These are phyloP conservation scores for Boletus subparvulus DNA, from an alignment of 768 basidiomycete genomes.

Conservation along the genomic window DNA sequence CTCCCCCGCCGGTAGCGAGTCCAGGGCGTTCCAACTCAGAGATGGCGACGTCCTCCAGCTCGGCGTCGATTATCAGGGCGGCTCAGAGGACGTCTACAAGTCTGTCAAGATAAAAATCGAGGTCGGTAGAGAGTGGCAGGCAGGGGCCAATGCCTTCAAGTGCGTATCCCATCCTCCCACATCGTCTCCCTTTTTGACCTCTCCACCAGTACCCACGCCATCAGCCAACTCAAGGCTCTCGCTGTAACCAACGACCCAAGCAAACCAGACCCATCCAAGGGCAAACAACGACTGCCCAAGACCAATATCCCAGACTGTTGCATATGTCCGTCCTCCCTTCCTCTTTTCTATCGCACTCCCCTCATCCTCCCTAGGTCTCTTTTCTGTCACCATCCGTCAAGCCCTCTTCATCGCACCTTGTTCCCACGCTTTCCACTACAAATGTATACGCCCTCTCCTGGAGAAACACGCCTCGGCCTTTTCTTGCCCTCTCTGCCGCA, in stretches of 20 bases:
- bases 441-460: slow-evolving; percentile 91
- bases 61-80: slow-evolving; percentile 97
- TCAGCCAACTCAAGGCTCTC: slow-evolving; percentile 80
- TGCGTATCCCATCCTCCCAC: background rate
- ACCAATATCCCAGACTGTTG: slow-evolving; percentile 78
- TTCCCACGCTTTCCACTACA: slow-evolving; percentile 95
- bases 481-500: slow-evolving; percentile 92
- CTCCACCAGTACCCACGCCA: slow-evolving; percentile 55
- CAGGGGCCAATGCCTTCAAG: slow-evolving; percentile 89
- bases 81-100: slow-evolving; percentile 95
- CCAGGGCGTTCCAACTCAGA: slow-evolving; percentile 71
- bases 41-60: slow-evolving; percentile 95
- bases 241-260: slow-evolving; percentile 39
- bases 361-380: slow-evolving; percentile 48
- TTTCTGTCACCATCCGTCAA: slow-evolving; percentile 90
- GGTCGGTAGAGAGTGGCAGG: slow-evolving; percentile 88
- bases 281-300: slow-evolving; percentile 35
- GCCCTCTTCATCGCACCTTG: slow-evolving; percentile 97
- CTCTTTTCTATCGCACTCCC: background rate
- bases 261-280: slow-evolving; percentile 19
- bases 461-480: slow-evolving; percentile 90
- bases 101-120: slow-evolving; percentile 96
- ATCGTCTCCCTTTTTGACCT: background rate
- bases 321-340: slow-evolving; percentile 65
- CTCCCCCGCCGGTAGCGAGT: slow-evolving; percentile 81